Conservation (phyloP, 1,284 basidiomycete species). For the Exsudoporus floridanus region DNA sequence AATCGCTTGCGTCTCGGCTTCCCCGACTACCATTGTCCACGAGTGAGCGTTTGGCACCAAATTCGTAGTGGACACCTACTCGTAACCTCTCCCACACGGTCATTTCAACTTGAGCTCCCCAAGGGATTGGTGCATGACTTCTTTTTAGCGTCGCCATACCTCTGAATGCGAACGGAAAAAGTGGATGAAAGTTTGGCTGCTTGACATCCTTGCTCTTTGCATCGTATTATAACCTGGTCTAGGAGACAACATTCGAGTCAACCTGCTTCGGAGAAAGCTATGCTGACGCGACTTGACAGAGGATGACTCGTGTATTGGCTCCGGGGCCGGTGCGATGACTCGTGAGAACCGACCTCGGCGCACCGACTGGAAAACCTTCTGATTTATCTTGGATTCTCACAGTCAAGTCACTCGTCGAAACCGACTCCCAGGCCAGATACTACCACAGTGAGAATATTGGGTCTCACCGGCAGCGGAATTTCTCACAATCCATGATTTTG, state of each 20-base stretch:
- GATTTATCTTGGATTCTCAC: too few relatives aligned
- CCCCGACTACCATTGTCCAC: slow-evolving; percentile 10
- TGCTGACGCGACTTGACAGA: slow-evolving; percentile 12
- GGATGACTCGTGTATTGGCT: slow-evolving; percentile 7
- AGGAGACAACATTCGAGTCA: slow-evolving; percentile 11
- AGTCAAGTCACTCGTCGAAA: too few relatives aligned
- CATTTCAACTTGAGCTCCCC: slow-evolving; percentile 10
- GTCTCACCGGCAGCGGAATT: too few relatives aligned
- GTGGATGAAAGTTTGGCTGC: not conserved
- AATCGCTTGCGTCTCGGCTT: slow-evolving; percentile 16
- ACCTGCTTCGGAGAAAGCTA: not conserved
- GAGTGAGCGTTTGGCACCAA: slow-evolving; percentile 4
- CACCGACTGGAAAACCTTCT: too few relatives aligned
- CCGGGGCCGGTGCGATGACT: not conserved
- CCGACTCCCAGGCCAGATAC: too few relatives aligned
- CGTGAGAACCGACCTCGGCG: not conserved
- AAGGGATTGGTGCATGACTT: slow-evolving; percentile 11
- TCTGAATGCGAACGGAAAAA: not conserved
- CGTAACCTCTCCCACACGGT: slow-evolving; percentile 15
- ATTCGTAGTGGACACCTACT: slow-evolving; percentile 4
- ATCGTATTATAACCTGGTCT: slow-evolving; percentile 18
- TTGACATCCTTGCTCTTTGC: not conserved
- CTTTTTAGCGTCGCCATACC: slow-evolving; percentile 25
- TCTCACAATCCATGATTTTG: too few relatives aligned
- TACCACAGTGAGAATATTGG: too few relatives aligned